Evolutionary conservation across 2,329 filamentous ascomycete species (phyloP), one percentile per base, ranked within the genome.

Genomic region (Hymenoscyphus repandus): DNA sequence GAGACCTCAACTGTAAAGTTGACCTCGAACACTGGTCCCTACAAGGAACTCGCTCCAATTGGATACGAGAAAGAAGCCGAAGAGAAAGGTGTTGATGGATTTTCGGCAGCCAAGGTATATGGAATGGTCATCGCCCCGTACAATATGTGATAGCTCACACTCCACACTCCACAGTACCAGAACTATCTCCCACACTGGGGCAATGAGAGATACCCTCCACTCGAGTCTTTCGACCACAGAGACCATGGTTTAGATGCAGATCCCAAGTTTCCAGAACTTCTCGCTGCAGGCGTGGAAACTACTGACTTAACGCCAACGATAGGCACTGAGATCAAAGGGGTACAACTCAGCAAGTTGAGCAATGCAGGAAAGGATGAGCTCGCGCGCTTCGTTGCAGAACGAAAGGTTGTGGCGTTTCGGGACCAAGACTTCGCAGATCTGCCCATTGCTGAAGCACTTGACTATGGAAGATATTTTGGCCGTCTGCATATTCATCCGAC

Each of bases 401-500:
- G 86, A 63, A 90, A 90, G 64, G 86, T 91, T 5, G 86, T 90
- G 13, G 82, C 84, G 31, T 91, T 92, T 75, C 81, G 86, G 20
- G 76, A 83, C 62, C 88, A 91, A 64, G 85, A 91, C 66, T 83
- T 86, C 57, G 80, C 80, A 36, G 75, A 86, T 57, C 74, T 90
- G 10, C 78, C 85, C 6, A 90, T 91, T 62, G 67, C 79, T 27
- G 76, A 88, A 7, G 87, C 85, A 1, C 73, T 90, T 34, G 75
- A 85, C 17, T 83, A 82, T 57, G 87, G 82, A 45, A 76, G 79
- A 47, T 90, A 91, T 70, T 93, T 90, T 63, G 88, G 88, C 42
- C 82, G 86, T 7, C 85, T 87, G 60, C 88, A 93, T 70, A 88
- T 92, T 51, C 88, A 92, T 61, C 88, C 87, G 3, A 87, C 86